A percentile compares a stretch with the other conserved stretches of the same genome.
phyloP scores from a whole-genome alignment of 23 red algal species.

The Gracilaria vermiculophylla region DNA sequence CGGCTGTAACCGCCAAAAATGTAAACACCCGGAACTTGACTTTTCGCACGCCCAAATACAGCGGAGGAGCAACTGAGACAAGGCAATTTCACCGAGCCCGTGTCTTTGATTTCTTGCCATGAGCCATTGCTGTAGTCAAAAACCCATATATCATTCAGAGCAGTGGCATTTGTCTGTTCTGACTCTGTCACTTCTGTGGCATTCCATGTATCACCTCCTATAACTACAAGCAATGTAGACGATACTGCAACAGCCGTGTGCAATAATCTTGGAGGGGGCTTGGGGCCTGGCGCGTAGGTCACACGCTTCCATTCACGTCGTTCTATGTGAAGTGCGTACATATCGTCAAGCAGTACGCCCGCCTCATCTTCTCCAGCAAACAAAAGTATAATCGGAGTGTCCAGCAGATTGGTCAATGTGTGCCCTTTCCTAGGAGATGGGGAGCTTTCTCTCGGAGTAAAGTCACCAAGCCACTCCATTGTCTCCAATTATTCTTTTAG shows the following conservation, averaged over 20 bases:
- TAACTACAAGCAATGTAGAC: conserved; percentile 34
- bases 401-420: conserved; percentile 50
- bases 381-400: conserved; percentile 34
- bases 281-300: conserved; percentile 32
- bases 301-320: conserved; percentile 17
- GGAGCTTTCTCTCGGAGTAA: not conserved
- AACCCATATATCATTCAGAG: conserved; percentile 41
- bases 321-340: conserved; percentile 46
- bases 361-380: conserved; percentile 47
- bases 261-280: conserved; percentile 15
- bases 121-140: conserved; percentile 49
- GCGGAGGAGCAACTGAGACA: conserved; percentile 34
- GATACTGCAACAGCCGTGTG: conserved; percentile 50
- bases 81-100: not conserved
- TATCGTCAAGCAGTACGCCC: conserved; percentile 49
- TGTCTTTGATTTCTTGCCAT: conserved; percentile 11
- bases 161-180: not conserved
- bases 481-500: too few species aligned
- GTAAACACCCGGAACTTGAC: conserved; percentile 52
- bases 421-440: conserved; percentile 55
- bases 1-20: conserved; percentile 46
- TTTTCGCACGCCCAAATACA: conserved; percentile 33
- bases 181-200: not conserved
- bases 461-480: conserved; percentile 53
- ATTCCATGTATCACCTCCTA: conserved; percentile 45